A percentile compares a stretch with the other conserved stretches of the same genome.
Evolutionary conservation across 345 rosid genomes (phyloP).

Genomic region (Eucalyptus erythrocorys): DNA sequence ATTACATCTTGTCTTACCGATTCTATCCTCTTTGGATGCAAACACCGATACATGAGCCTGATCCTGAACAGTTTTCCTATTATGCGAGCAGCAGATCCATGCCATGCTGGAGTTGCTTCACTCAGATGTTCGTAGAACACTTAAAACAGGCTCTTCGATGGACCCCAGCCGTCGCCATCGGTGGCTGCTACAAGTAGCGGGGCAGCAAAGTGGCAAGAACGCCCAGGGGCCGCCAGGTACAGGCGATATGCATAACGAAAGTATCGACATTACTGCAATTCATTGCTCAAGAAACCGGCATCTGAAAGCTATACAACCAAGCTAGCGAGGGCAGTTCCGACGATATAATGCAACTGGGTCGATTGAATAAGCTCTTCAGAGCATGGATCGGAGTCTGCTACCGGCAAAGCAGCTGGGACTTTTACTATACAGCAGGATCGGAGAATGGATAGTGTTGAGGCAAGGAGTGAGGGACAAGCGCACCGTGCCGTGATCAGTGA

Average conservation of each 20-base stretch:
- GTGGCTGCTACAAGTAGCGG: slow-evolving; percentile 91
- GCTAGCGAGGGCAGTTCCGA: slow-evolving; percentile 57
- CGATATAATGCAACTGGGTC: slow-evolving; percentile 50
- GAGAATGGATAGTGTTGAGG: slow-evolving; percentile 13
- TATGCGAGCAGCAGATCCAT: slow-evolving; percentile 71
- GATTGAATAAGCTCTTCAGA: slow-evolving; percentile 91
- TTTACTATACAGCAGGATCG: slow-evolving; percentile 63
- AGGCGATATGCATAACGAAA: slow-evolving; percentile 91
- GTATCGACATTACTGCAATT: slow-evolving; percentile 83
- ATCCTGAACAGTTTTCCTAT: slow-evolving; percentile 80
- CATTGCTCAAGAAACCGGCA: slow-evolving; percentile 84
- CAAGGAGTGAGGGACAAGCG: slow-evolving; percentile 48
- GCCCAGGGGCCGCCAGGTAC: slow-evolving; percentile 99
- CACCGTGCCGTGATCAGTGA: slow-evolving; percentile 27
- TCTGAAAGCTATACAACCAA: slow-evolving; percentile 85
- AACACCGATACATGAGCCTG: slow-evolving; percentile 75
- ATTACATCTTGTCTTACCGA: background rate
- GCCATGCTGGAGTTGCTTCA: slow-evolving; percentile 85
- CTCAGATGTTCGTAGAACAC: slow-evolving; percentile 64
- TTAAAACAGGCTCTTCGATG: slow-evolving; percentile 63
- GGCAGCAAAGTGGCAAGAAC: slow-evolving; percentile 63
- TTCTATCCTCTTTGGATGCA: slow-evolving; percentile 52
- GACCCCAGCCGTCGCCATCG: slow-evolving; percentile 75
- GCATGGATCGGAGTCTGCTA: slow-evolving; percentile 96
- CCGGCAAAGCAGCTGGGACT: slow-evolving; percentile 93